Conservation (phyloP, 352 stramenopile species). For the Globisporangium alternatum region DNA sequence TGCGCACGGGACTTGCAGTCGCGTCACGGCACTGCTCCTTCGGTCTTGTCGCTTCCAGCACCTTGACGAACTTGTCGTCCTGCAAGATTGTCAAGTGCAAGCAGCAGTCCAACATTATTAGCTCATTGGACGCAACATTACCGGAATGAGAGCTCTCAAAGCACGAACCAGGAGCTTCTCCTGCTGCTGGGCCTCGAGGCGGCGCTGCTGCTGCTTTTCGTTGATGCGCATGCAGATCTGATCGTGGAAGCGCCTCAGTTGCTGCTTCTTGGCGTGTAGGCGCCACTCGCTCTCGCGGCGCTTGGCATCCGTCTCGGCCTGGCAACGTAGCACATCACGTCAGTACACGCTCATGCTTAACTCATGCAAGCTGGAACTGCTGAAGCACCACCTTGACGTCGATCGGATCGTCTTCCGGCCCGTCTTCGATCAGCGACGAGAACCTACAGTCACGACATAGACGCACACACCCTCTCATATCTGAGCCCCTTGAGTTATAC, state of each 20-base stretch:
- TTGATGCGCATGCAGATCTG: conserved; percentile 60
- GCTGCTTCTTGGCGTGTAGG: conserved; percentile 29
- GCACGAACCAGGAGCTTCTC: conserved; percentile 25
- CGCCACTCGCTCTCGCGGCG: conserved; percentile 32
- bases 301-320: conserved; percentile 37
- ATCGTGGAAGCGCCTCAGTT: conserved; percentile 56
- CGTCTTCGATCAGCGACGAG: conserved; percentile 7
- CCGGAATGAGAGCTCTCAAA: too few relatives aligned
- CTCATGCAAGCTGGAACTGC: background rate
- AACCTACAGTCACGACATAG: background rate
- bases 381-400: conserved; percentile 7
- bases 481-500: background rate
- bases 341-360: background rate
- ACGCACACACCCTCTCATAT: background rate
- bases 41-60: conserved; percentile 25
- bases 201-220: conserved; percentile 39
- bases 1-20: background rate
- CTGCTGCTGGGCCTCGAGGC: conserved; percentile 21
- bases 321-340: background rate
- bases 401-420: background rate
- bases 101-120: background rate
- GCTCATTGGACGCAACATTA: background rate
- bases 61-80: conserved; percentile 38
- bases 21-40: background rate
- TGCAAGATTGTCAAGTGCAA: conserved; percentile 8